Percentiles rank a stretch among this genome's conserved stretches.
Conservation (phyloP, 805 yeast species). For the Yarrowia phangngaensis region DNA sequence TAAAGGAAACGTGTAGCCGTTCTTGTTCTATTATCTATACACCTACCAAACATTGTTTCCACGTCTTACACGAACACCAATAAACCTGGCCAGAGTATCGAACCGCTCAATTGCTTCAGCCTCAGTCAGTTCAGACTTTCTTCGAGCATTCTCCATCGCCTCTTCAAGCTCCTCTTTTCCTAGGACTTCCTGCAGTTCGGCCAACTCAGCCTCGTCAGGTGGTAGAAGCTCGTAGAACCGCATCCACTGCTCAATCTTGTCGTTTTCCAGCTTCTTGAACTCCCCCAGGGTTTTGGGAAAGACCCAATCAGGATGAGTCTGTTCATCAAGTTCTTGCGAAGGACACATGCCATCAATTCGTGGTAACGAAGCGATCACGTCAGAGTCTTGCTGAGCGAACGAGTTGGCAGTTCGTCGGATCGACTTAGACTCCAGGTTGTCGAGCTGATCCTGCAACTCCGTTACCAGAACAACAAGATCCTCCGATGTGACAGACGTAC, state of each 20-base stretch:
- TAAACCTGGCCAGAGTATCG: conserved; percentile 62
- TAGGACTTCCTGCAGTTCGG: conserved; percentile 49
- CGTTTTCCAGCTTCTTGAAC: conserved; percentile 48
- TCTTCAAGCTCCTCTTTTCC: conserved; percentile 45
- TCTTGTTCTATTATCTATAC: too few species aligned
- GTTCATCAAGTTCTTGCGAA: conserved; percentile 36
- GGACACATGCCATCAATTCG: conserved; percentile 77
- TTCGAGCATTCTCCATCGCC: conserved; percentile 28
- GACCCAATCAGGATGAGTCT: conserved; percentile 27
- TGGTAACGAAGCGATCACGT: conserved; percentile 61
- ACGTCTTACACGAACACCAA: conserved; percentile 60
- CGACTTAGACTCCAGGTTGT: conserved; percentile 66
- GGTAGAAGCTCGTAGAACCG: conserved; percentile 74
- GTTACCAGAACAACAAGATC: conserved; percentile 84
- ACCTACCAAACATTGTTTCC: conserved; percentile 50
- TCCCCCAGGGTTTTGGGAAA: conserved; percentile 61
- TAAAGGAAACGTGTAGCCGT: too few species aligned
- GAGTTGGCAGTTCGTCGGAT: conserved; percentile 68
- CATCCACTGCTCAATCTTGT: conserved; percentile 51
- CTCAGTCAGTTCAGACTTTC: conserved; percentile 43
- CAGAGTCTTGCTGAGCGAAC: conserved; percentile 44
- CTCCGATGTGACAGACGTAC: conserved; percentile 70
- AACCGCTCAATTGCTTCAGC: conserved; percentile 53
- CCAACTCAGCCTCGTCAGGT: conserved; percentile 55
- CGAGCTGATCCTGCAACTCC: conserved; percentile 85